Percentiles rank a stretch among this genome's conserved stretches.
Conservation (phyloP, 768 basidiomycete genomes). For the Infundibulicybe gibba region DNA sequence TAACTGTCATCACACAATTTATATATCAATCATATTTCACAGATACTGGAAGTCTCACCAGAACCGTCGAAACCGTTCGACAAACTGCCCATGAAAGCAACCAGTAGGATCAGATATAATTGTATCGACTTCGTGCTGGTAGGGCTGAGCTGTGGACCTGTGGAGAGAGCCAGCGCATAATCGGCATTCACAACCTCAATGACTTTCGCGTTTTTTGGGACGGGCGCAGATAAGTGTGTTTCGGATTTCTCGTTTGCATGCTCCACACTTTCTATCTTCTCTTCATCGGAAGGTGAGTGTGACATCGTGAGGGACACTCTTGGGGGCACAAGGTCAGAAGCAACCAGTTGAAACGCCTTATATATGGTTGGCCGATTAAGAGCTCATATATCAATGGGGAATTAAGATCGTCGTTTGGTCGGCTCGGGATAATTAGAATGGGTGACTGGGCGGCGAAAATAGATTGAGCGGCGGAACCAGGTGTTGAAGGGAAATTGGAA, state of each 20-base stretch:
- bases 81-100: constrained; percentile 41
- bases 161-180: constrained; percentile 39
- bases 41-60: constrained; percentile 21
- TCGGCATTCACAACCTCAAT: constrained; percentile 33
- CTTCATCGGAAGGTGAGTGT: too few species aligned
- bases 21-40: neutral
- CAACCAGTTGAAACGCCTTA: too few species aligned
- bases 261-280: neutral
- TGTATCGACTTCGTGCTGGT: constrained; percentile 34
- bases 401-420: too few species aligned
- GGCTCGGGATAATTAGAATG: too few species aligned
- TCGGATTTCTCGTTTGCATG: constrained; percentile 8
- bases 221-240: neutral
- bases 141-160: constrained; percentile 37
- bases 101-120: constrained; percentile 35
- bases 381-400: too few species aligned
- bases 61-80: constrained; percentile 47
- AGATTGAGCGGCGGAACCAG: too few species aligned
- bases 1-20: constrained; percentile 22
- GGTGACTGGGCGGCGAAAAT: too few species aligned
- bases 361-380: too few species aligned
- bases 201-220: constrained; percentile 15
- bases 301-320: neutral
- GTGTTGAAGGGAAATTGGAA: too few species aligned
- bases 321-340: neutral